Evolutionary conservation across 2,329 filamentous ascomycete species (phyloP).

Genomic region (Verticillium klebahnii): DNA sequence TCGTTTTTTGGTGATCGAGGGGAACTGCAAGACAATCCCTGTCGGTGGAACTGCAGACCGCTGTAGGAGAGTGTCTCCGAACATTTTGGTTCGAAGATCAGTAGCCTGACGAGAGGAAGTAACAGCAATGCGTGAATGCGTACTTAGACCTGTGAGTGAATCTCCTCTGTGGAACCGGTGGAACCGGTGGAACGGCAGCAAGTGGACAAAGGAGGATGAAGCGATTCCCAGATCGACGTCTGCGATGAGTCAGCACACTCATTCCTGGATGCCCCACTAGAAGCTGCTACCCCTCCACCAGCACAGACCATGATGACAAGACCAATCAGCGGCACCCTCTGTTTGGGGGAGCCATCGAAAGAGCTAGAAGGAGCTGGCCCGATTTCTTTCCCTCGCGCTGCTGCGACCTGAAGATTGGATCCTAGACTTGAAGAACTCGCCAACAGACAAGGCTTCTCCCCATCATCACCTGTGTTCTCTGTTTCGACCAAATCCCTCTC

Average conservation of each 20-base stretch:
- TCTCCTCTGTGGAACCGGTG: too few relatives aligned
- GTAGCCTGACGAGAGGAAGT: too few relatives aligned
- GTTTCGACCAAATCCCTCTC: slow-evolving; percentile 1
- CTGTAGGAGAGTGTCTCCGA: too few relatives aligned
- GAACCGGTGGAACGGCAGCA: too few relatives aligned
- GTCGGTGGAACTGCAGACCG: too few relatives aligned
- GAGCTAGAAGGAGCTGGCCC: slow-evolving; percentile 33
- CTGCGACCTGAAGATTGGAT: slow-evolving; percentile 2
- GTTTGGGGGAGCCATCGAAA: slow-evolving; percentile 28
- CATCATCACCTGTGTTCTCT: slow-evolving; percentile 5
- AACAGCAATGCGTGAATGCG: too few relatives aligned
- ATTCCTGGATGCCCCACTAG: not conserved
- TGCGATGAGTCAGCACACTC: not conserved
- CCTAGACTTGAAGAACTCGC: not conserved
- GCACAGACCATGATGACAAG: slow-evolving; percentile 14
- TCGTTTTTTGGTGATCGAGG: too few relatives aligned
- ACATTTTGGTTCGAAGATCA: too few relatives aligned
- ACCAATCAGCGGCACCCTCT: slow-evolving; percentile 23
- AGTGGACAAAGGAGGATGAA: too few relatives aligned
- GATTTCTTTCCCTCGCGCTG: slow-evolving; percentile 12
- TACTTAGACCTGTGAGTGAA: too few relatives aligned
- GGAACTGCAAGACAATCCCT: too few relatives aligned
- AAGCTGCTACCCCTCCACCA: slow-evolving; percentile 4
- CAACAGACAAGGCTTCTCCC: not conserved
- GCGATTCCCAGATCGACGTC: not conserved